Percentiles rank a stretch among this genome's conserved stretches.
Conservation (phyloP, 176 grass and related monocot species). For the Hordeum vulgare region MorexV3_pseudomolecules_assembly NC_058523.1:147653395-147653894, state of each 20-base stretch:
- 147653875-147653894: constrained; percentile 48
- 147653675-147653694: constrained; percentile 23
- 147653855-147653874: constrained; percentile 56
- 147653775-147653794: constrained; percentile 49
- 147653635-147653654: constrained; percentile 52
- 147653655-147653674: constrained; percentile 44
- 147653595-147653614: constrained; percentile 41
- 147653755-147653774: constrained; percentile 39
- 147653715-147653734: constrained; percentile 39
- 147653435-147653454: no score
- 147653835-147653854: constrained; percentile 15
- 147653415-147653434: constrained; percentile 62
- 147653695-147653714: constrained; percentile 62
- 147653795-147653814: constrained; percentile 23
- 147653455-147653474: no score
- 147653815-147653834: constrained; percentile 46
- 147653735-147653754: constrained; percentile 50
- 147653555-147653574: neutral
- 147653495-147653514: no score
- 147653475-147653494: no score
- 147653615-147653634: constrained; percentile 44
- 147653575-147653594: constrained; percentile 56
- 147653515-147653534: no score
- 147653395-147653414: constrained; percentile 30
- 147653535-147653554: no score